Evolutionary conservation across 2,329 filamentous ascomycete species (phyloP).

Genomic region (Diaporthe batatas): DNA sequence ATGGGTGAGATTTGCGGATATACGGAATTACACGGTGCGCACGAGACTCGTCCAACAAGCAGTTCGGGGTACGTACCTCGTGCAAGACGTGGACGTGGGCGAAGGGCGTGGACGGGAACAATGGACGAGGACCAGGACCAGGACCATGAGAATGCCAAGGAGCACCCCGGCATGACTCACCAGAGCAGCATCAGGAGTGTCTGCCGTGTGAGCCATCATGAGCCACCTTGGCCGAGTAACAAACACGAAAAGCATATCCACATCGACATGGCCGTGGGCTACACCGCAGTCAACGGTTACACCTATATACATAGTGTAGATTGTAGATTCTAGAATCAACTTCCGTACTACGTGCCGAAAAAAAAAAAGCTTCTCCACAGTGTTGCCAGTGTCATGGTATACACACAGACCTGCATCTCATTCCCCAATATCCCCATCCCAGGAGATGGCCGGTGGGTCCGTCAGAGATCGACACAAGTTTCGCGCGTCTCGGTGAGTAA

Average conservation of each 20-base stretch:
- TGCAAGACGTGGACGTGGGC: not conserved
- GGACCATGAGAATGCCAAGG: not conserved
- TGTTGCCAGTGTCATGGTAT: not conserved
- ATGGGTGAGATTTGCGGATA: not conserved
- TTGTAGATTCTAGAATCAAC: too few species aligned
- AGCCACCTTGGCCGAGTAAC: constrained; percentile 12
- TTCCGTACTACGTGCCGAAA: too few species aligned
- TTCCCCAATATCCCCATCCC: not conserved
- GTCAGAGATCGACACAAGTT: constrained; percentile 30
- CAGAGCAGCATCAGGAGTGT: not conserved
- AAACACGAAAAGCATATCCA: not conserved
- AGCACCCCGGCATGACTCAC: constrained; percentile 18
- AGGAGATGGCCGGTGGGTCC: constrained; percentile 32
- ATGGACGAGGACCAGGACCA: not conserved
- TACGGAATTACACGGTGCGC: constrained; percentile 15
- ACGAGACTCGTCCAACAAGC: not conserved
- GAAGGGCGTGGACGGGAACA: not conserved
- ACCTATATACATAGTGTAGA: too few species aligned
- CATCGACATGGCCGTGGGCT: not conserved
- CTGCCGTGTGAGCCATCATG: constrained; percentile 5
- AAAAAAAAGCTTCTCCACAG: not conserved
- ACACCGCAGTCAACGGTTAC: too few species aligned
- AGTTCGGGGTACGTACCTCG: not conserved
- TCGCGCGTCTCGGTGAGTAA: constrained; percentile 17
- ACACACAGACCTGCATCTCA: not conserved